A percentile compares a stretch with the other conserved stretches of the same genome.
Evolutionary conservation across 192 early-diverging fungal genomes (phyloP).

Genomic region (Coemansia sp.): DNA sequence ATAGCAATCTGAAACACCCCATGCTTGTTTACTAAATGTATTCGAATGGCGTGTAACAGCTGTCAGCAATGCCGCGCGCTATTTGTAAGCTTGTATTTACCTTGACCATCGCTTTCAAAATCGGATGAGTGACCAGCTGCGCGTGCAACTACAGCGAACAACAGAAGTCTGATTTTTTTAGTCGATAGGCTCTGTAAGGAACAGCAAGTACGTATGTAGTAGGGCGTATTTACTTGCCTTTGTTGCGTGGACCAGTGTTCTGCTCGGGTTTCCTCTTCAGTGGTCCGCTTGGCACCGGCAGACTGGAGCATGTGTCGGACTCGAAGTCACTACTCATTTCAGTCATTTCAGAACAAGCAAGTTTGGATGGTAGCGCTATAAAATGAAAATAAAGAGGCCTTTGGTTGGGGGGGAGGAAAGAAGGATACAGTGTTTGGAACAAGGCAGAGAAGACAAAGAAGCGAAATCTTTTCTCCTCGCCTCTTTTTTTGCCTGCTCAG

Average conservation of each 20-base stretch:
- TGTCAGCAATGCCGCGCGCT: background rate
- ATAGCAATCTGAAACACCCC: background rate
- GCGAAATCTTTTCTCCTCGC: no score
- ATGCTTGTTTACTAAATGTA: background rate
- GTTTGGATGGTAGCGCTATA: no score
- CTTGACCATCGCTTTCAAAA: background rate
- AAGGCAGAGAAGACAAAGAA: no score
- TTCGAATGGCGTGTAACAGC: no score
- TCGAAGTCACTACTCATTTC: conserved; percentile 28
- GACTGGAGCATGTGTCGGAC: background rate
- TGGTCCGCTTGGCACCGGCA: background rate
- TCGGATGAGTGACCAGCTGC: background rate
- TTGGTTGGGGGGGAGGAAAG: no score
- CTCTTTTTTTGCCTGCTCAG: no score
- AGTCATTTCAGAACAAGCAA: no score
- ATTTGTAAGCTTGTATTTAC: background rate
- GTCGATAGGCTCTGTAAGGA: background rate
- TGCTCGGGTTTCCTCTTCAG: conserved; percentile 16
- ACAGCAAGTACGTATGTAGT: background rate
- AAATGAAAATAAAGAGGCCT: no score
- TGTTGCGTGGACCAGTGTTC: conserved; percentile 17
- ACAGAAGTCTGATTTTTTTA: background rate
- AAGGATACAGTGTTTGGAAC: no score
- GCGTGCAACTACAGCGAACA: background rate
- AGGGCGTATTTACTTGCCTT: conserved; percentile 14